These are phyloP conservation scores for Ustilago loliicola DNA, from an alignment of 1,284 basidiomycete genomes.

Conservation along the genomic window DNA sequence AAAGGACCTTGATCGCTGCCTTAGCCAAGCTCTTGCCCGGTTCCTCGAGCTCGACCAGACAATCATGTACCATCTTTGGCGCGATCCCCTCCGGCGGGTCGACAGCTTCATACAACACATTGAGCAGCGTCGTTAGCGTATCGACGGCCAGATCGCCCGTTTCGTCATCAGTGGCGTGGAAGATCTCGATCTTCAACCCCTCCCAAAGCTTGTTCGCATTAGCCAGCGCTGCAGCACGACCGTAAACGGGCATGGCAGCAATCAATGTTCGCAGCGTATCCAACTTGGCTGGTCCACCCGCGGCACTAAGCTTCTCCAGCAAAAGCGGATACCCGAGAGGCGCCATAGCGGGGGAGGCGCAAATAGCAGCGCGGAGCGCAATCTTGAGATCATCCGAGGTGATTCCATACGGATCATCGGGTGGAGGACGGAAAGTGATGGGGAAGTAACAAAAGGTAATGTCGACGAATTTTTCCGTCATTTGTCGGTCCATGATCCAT, in stretches of 20 bases:
- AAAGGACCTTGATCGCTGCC: conserved; percentile 53
- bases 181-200: conserved; percentile 65
- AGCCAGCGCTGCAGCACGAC: conserved; percentile 57
- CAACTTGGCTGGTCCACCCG: conserved; percentile 83
- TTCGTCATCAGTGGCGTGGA: conserved; percentile 68
- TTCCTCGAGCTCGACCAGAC: conserved; percentile 57
- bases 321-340: conserved; percentile 87
- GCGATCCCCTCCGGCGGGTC: conserved; percentile 61
- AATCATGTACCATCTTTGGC: conserved; percentile 61
- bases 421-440: conserved; percentile 94
- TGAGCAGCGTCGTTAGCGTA: conserved; percentile 58
- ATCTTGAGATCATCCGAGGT: conserved; percentile 86
- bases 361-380: conserved; percentile 80
- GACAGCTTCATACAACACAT: conserved; percentile 58
- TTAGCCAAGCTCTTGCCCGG: conserved; percentile 63
- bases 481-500: conserved; percentile 80
- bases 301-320: conserved; percentile 89
- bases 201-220: conserved; percentile 63
- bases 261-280: conserved; percentile 64
- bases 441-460: conserved; percentile 99
- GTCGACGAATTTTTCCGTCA: conserved; percentile 85
- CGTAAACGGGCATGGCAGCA: conserved; percentile 66
- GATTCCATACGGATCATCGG: conserved; percentile 94
- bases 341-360: conserved; percentile 85
- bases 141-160: conserved; percentile 54